Conservation (phyloP, 78 protist genomes). For the Parvularia atlantis region DNA sequence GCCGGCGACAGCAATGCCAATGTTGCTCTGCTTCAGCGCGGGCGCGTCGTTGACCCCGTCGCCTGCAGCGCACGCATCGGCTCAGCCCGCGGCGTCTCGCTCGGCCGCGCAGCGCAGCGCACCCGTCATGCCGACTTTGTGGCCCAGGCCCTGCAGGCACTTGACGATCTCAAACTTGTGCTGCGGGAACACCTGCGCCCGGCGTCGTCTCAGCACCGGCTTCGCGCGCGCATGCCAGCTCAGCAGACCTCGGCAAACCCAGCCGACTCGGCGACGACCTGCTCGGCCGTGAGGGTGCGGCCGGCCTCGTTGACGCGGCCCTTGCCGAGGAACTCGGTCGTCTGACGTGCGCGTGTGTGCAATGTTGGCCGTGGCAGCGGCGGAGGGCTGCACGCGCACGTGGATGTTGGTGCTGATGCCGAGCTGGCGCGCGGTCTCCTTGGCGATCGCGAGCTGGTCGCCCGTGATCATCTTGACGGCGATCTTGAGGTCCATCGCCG, state of each 20-base stretch:
- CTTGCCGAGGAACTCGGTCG: too few species aligned
- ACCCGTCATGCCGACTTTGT: constrained; percentile 81
- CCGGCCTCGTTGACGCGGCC: too few species aligned
- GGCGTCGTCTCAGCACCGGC: too few species aligned
- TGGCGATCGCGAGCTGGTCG: constrained; percentile 77
- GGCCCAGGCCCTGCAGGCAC: constrained; percentile 46
- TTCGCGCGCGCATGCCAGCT: too few species aligned
- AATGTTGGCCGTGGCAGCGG: too few species aligned
- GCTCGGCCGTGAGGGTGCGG: neutral
- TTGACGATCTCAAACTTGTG: constrained; percentile 83
- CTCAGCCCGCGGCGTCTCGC: too few species aligned
- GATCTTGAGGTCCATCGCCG: too few species aligned
- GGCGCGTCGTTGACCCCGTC: constrained; percentile 98
- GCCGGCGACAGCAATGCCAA: constrained; percentile 88
- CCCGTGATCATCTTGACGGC: constrained; percentile 89
- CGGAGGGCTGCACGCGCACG: too few species aligned
- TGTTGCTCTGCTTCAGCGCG: constrained; percentile 86
- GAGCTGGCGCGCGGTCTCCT: constrained; percentile 65
- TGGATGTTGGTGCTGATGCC: constrained; percentile 60
- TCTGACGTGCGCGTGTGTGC: too few species aligned
- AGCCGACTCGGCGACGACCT: constrained; percentile 53
- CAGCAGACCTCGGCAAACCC: constrained; percentile 79
- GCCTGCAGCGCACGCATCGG: too few species aligned
- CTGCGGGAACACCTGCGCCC: constrained; percentile 84
- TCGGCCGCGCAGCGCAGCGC: too few species aligned